Evolutionary conservation across 1,284 basidiomycete genomes (phyloP).

Genomic region (Chiua sp.): DNA sequence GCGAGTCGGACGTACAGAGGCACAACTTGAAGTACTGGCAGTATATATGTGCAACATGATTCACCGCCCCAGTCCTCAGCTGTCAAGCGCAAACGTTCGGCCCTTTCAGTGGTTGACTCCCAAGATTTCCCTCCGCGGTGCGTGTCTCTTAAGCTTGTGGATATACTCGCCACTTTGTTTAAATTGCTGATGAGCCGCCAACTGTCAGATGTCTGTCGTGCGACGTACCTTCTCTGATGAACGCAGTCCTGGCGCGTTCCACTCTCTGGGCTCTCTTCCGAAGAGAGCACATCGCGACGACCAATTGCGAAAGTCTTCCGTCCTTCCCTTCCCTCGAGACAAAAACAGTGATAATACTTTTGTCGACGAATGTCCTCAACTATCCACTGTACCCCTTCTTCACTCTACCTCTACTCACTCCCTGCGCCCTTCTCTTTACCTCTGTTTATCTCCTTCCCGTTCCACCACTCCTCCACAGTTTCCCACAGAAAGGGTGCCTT

Average conservation of each 20-base stretch:
- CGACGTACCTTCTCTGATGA: conserved; percentile 51
- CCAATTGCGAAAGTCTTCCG: conserved; percentile 34
- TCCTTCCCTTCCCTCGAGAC: conserved; percentile 33
- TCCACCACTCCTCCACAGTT: conserved; percentile 22
- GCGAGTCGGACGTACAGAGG: too few relatives aligned
- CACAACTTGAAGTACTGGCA: too few relatives aligned
- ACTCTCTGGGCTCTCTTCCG: conserved; percentile 55
- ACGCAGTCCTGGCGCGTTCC: conserved; percentile 56
- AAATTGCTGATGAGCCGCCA: conserved; percentile 10
- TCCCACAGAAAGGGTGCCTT: conserved; percentile 32
- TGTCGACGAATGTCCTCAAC: conserved; percentile 13
- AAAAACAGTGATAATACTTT: conserved; percentile 26
- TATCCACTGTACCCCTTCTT: conserved; percentile 38
- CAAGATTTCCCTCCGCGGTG: too few relatives aligned
- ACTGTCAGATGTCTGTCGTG: conserved; percentile 23
- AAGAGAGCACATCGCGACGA: conserved; percentile 35
- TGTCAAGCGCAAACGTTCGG: too few relatives aligned
- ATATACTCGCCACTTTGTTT: too few relatives aligned
- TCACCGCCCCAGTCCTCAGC: too few relatives aligned
- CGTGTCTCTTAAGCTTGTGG: too few relatives aligned
- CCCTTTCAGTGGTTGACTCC: too few relatives aligned
- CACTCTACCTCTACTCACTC: conserved; percentile 20
- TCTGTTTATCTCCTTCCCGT: not conserved
- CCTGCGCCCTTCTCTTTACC: conserved; percentile 12
- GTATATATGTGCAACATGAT: too few relatives aligned